Evolutionary conservation across 108 stramenopile genomes (phyloP), one percentile per base, ranked within the genome.

Genomic region (Nitzschia inconspicua): DNA sequence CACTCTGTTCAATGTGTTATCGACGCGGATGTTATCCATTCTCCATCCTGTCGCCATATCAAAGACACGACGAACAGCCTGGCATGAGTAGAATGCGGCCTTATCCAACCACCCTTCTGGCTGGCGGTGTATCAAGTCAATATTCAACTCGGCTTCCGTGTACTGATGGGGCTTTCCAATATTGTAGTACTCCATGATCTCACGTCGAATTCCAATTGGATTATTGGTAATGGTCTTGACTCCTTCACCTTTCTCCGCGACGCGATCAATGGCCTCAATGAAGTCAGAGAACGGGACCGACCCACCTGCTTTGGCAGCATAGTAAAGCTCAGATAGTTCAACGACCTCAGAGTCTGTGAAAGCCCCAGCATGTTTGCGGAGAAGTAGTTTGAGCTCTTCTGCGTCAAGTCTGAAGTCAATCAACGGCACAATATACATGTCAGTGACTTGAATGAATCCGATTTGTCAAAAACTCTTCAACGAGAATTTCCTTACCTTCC

Each of bases 271-370:
- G 8, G 86, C 85, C 30, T 76, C 79, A 41, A 92, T 66, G 62
- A 92, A 86, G 3, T 63, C 49, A 35, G 80, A 67, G 57, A 88
- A 74, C 7, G 50, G 19, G 3, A 89, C 74, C 16, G 44, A 41
- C n/a, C 76, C 77, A 9, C 78, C 91, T 20, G 73, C 81, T 16
- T 70, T 75, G 13, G 62, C 73, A 4, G 79, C 81, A 44, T 92
- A 92, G 53, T 68, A 92, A 4, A 86, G 40, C 37, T 92, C 91
- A 23, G 75, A 55, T 16, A 88, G 57, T 48, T 88, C 85, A 16
- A 83, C 63, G 34, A 89, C 79, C 43, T 92, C 91, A 3, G 44
- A 67, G n/a, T 88, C 91, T 0, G 78, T 78, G 63, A 92, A 92
- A 6, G 70, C 42, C 3, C 47, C 14, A 0, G 48, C 66, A 59